Conservation (phyloP, 257 asterid genomes). For the Fraxinus excelsior region DNA sequence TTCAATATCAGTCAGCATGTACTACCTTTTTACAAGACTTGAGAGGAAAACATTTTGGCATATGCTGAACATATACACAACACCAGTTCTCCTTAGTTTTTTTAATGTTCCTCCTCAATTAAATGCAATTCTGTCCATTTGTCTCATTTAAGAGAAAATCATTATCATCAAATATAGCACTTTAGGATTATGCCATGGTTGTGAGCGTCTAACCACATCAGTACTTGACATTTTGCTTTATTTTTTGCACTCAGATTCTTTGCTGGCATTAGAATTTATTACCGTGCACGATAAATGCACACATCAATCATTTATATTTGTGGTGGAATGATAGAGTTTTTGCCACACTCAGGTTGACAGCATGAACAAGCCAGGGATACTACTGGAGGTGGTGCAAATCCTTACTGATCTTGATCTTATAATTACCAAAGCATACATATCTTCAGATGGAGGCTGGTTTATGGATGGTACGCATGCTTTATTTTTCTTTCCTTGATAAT, state of each 20-base stretch:
- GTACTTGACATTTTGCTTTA: too few relatives aligned
- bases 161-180: not conserved
- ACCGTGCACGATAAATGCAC: not conserved
- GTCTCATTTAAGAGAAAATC: not conserved
- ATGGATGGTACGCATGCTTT: conserved; percentile 76
- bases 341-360: conserved; percentile 75
- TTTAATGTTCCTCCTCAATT: not conserved
- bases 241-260: not conserved
- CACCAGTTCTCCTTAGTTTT: not conserved
- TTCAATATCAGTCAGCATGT: too few relatives aligned
- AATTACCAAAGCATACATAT: conserved; percentile 92
- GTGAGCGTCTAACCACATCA: not conserved
- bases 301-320: not conserved
- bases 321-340: not conserved
- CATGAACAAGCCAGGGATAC: conserved; percentile 96
- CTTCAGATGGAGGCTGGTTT: conserved; percentile 99
- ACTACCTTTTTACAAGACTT: not conserved
- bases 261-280: not conserved
- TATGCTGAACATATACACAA: not conserved
- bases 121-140: not conserved
- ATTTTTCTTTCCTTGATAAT: conserved; percentile 10
- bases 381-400: conserved; percentile 96
- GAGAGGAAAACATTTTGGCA: not conserved
- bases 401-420: conserved; percentile 90
- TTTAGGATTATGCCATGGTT: not conserved